phyloP scores from a whole-genome alignment of 108 stramenopile genomes.

The Nitzschia sp. region DNA sequence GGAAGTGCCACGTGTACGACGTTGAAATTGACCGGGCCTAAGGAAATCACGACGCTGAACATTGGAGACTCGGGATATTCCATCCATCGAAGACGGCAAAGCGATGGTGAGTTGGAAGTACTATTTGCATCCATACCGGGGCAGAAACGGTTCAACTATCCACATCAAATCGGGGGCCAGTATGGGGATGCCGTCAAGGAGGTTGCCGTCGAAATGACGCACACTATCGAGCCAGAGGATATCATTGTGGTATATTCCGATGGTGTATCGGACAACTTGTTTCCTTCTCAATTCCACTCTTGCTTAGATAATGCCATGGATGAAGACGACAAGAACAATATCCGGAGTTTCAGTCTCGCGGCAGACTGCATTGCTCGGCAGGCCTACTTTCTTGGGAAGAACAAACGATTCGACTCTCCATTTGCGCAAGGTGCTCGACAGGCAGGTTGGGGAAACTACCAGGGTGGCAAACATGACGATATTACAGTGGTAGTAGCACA shows the following conservation, averaged over 20 bases:
- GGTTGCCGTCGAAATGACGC: background rate
- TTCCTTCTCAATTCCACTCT: conserved; percentile 15
- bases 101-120: background rate
- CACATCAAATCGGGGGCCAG: conserved; percentile 30
- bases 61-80: conserved; percentile 35
- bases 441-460: conserved; percentile 15
- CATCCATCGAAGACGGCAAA: conserved; percentile 15
- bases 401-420: conserved; percentile 17
- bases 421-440: conserved; percentile 27
- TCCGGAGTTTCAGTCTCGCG: conserved; percentile 8
- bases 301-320: conserved; percentile 10
- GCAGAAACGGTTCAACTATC: conserved; percentile 36
- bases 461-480: conserved; percentile 38
- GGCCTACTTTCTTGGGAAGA: conserved; percentile 27
- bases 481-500: conserved; percentile 33
- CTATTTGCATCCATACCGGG: conserved; percentile 27
- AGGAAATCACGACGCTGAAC: conserved; percentile 18
- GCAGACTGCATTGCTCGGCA: conserved; percentile 34
- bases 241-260: conserved; percentile 29
- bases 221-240: conserved; percentile 15
- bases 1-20: conserved; percentile 35
- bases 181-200: conserved; percentile 29
- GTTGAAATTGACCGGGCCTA: background rate
- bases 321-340: background rate
- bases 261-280: conserved; percentile 32